A percentile compares a stretch with the other conserved stretches of the same genome.
Evolutionary conservation across 1,284 basidiomycete genomes (phyloP).

Genomic region (Sporisorium exsertum): DNA sequence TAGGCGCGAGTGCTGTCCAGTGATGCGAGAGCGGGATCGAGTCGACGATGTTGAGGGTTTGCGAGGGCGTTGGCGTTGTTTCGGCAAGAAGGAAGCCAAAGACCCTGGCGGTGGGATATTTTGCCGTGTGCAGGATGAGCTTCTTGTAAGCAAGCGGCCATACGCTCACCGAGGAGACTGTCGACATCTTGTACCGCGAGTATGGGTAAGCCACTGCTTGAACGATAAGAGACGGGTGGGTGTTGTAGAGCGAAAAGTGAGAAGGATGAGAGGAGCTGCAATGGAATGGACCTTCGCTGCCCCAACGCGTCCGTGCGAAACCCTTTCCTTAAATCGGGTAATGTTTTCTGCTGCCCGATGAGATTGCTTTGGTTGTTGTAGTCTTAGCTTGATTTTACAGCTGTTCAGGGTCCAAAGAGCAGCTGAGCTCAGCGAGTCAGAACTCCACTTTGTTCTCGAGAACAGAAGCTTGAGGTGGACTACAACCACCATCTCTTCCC

Average conservation of each 20-base stretch:
- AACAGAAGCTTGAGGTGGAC: neutral
- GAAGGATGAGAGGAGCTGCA: neutral
- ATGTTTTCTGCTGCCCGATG: neutral
- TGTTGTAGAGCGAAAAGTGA: neutral
- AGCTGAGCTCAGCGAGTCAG: conserved; percentile 34
- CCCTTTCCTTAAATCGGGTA: conserved; percentile 19
- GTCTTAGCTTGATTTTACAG: neutral
- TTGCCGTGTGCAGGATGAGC: conserved; percentile 44
- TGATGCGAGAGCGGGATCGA: conserved; percentile 48
- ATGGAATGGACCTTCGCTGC: neutral
- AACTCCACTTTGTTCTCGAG: conserved; percentile 33
- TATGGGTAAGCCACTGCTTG: too few species aligned
- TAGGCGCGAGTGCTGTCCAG: conserved; percentile 46
- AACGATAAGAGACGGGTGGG: too few species aligned
- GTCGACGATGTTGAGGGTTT: conserved; percentile 16
- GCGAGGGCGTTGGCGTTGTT: conserved; percentile 2
- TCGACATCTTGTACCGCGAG: conserved; percentile 18
- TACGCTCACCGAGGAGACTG: conserved; percentile 20
- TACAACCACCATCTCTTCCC: neutral
- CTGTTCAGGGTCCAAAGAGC: conserved; percentile 24
- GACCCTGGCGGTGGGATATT: conserved; percentile 46
- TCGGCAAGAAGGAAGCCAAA: conserved; percentile 39
- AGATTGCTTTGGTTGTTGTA: conserved; percentile 4
- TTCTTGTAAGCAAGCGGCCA: conserved; percentile 47
- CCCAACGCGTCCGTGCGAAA: conserved; percentile 38